A percentile compares a stretch with the other conserved stretches of the same genome.
phyloP scores from a whole-genome alignment of 1,139 yeast genomes.

The Sugiyamaella xylanicola region DNA sequence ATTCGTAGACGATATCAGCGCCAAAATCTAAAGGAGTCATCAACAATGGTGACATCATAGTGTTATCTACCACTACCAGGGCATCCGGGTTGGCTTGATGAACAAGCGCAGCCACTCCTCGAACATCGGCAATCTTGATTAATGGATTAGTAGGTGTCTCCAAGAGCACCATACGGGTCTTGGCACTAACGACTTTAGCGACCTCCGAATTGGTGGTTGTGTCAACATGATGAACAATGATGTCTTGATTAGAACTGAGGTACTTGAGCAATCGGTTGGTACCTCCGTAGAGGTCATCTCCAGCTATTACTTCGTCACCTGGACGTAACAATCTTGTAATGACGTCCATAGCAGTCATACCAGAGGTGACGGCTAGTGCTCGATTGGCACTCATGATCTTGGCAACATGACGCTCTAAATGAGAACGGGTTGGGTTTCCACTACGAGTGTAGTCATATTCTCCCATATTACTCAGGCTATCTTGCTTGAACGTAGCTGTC shows the following conservation, averaged over 20 bases:
- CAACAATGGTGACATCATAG: constrained; percentile 91
- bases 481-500: constrained; percentile 90
- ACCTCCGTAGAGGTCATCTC: constrained; percentile 93
- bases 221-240: constrained; percentile 75
- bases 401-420: constrained; percentile 73
- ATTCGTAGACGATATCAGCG: constrained; percentile 88
- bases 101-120: constrained; percentile 63
- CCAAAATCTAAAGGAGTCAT: constrained; percentile 85
- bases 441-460: constrained; percentile 89
- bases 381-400: constrained; percentile 73
- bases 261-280: constrained; percentile 82
- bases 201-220: constrained; percentile 71
- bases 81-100: constrained; percentile 68
- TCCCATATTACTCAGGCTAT: constrained; percentile 72
- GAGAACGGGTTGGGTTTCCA: constrained; percentile 92
- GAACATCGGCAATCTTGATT: constrained; percentile 81
- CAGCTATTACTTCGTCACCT: constrained; percentile 86
- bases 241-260: constrained; percentile 64
- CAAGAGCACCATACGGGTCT: constrained; percentile 73
- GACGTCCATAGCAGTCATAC: constrained; percentile 91
- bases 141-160: constrained; percentile 94
- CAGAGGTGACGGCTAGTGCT: constrained; percentile 81
- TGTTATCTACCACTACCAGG: constrained; percentile 85
- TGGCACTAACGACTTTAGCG: constrained; percentile 44
- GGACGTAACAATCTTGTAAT: constrained; percentile 71